A percentile compares a stretch with the other conserved stretches of the same genome.
Evolutionary conservation across 164 flowering plant genomes (phyloP).

Genomic region (Houttuynia cordata): DNA sequence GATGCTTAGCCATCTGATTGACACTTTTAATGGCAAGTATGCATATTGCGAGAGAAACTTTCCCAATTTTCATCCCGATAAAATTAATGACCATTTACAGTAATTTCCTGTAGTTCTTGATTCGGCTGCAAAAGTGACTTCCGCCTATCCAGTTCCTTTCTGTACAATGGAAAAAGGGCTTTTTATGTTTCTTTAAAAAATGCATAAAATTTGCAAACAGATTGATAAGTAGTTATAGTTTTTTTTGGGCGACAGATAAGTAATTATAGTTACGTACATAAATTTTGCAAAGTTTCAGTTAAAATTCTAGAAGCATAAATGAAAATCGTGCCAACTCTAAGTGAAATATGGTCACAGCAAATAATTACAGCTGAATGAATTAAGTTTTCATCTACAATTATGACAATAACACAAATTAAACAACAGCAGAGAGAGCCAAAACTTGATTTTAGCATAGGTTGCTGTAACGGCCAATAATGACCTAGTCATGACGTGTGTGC

Average conservation of each 20-base stretch:
- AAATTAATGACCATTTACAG: constrained; percentile 28
- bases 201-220: neutral
- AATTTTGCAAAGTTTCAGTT: neutral
- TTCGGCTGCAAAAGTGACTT: constrained; percentile 21
- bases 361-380: no score
- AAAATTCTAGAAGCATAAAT: neutral
- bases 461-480: neutral
- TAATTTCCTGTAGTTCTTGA: constrained; percentile 16
- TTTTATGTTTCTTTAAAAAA: neutral
- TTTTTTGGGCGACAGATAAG: no score
- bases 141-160: constrained; percentile 42
- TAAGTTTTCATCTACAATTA: neutral
- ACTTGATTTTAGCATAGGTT: neutral
- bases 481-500: no score
- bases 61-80: neutral
- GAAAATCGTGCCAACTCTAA: neutral
- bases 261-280: neutral
- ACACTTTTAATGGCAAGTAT: no score
- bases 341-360: no score
- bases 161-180: constrained; percentile 15
- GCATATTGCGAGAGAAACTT: no score
- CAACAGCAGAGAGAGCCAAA: neutral
- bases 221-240: neutral
- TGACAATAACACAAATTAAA: neutral
- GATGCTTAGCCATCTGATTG: no score